Evolutionary conservation across 345 rosid genomes (phyloP).

Genomic region (Brassica nigra): DNA sequence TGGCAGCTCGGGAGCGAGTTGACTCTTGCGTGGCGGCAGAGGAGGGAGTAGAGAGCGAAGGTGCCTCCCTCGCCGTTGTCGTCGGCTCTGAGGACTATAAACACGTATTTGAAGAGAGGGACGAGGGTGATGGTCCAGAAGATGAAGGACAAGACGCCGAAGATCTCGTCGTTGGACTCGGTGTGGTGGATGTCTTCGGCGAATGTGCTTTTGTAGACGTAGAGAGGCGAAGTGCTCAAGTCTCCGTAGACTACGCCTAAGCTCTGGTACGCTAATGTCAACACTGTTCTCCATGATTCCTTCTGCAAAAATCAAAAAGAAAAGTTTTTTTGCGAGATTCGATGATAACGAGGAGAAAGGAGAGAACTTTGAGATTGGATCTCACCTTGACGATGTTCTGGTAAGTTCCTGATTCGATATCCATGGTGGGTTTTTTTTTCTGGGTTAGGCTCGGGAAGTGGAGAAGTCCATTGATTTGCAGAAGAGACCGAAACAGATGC

Average conservation of each 20-base stretch:
- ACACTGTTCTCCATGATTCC: slow-evolving; percentile 80
- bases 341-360: slow-evolving; percentile 31
- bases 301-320: slow-evolving; percentile 46
- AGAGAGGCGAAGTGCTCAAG: slow-evolving; percentile 78
- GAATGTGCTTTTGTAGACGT: slow-evolving; percentile 81
- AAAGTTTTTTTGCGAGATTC: neutral
- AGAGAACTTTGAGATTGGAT: neutral
- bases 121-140: slow-evolving; percentile 89
- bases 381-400: slow-evolving; percentile 58
- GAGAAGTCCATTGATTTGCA: slow-evolving; percentile 39
- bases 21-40: slow-evolving; percentile 86
- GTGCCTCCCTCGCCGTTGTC: slow-evolving; percentile 96
- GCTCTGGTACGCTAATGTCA: slow-evolving; percentile 80
- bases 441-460: slow-evolving; percentile 23
- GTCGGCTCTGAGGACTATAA: slow-evolving; percentile 80
- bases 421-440: slow-evolving; percentile 48
- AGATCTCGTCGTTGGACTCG: slow-evolving; percentile 84
- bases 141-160: slow-evolving; percentile 78
- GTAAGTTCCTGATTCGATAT: slow-evolving; percentile 55
- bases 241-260: slow-evolving; percentile 96
- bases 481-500: neutral
- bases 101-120: slow-evolving; percentile 79
- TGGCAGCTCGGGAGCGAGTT: slow-evolving; percentile 82
- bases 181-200: slow-evolving; percentile 74
- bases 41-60: slow-evolving; percentile 81